These are phyloP conservation scores for Verticillium longisporum DNA, from an alignment of 2,329 filamentous ascomycete genomes.

Conservation along the genomic window DNA sequence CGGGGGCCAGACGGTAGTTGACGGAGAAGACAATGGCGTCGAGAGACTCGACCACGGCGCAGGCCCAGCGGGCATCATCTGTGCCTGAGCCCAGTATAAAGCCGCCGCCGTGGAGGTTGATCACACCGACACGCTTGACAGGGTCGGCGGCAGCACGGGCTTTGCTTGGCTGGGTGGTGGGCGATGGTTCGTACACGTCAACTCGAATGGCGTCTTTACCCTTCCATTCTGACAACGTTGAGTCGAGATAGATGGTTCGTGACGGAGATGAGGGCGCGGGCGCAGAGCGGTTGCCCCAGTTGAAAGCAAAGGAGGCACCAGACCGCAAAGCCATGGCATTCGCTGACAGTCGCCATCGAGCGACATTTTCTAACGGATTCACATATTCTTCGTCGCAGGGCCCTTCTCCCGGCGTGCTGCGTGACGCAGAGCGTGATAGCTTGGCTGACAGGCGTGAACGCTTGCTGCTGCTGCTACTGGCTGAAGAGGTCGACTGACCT, in stretches of 20 bases:
- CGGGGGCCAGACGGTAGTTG: slow-evolving; percentile 62
- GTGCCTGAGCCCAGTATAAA: slow-evolving; percentile 57
- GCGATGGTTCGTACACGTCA: slow-evolving; percentile 35
- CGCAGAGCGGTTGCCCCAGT: slow-evolving; percentile 32
- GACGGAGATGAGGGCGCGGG: slow-evolving; percentile 30
- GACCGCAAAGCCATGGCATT: slow-evolving; percentile 36
- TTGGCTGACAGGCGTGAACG: not conserved
- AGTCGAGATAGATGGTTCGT: slow-evolving; percentile 33
- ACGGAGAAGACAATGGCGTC: slow-evolving; percentile 56
- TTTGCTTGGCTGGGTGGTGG: not conserved
- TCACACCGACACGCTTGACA: slow-evolving; percentile 41
- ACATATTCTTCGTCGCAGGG: slow-evolving; percentile 16
- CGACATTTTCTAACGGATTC: slow-evolving; percentile 35
- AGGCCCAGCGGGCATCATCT: slow-evolving; percentile 56
- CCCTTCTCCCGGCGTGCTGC: not conserved
- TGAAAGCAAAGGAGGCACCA: slow-evolving; percentile 35
- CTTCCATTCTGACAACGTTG: slow-evolving; percentile 28
- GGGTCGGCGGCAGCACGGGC: slow-evolving; percentile 17
- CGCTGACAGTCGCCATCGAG: slow-evolving; percentile 35
- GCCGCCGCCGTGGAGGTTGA: slow-evolving; percentile 63
- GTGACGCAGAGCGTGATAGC: not conserved
- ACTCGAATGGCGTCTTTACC: slow-evolving; percentile 34
- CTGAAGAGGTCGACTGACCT: not conserved
- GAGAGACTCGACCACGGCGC: slow-evolving; percentile 41
- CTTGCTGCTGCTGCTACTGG: not conserved